A percentile compares a stretch with the other conserved stretches of the same genome.
Evolutionary conservation across 176 grass and related monocot genomes (phyloP).

Genomic region (Bromus sterilis): DNA sequence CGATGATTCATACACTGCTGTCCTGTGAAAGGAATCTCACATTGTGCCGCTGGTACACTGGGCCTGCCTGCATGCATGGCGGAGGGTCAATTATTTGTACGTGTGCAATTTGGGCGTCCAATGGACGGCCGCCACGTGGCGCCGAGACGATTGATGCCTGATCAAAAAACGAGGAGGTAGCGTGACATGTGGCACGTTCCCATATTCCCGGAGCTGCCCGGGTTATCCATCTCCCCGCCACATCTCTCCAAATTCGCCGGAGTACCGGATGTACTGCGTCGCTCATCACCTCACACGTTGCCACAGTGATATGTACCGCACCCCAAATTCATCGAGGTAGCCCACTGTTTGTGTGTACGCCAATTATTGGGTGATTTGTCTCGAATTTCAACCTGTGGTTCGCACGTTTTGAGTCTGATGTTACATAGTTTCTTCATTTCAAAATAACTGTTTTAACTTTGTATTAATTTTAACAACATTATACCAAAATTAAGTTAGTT

Average conservation of each 20-base stretch:
- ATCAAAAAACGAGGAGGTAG: background rate
- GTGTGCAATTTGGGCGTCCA: background rate
- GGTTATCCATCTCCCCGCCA: background rate
- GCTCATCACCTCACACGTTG: background rate
- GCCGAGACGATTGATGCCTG: background rate
- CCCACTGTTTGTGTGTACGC: background rate
- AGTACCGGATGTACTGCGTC: background rate
- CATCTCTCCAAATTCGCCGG: background rate
- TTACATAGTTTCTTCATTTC: too few relatives aligned
- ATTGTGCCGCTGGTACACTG: conserved; percentile 5
- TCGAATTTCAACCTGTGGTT: background rate
- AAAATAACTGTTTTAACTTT: too few relatives aligned
- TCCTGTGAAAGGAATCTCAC: conserved; percentile 18
- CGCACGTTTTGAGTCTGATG: background rate
- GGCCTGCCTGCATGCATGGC: background rate
- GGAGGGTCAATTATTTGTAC: conserved; percentile 19
- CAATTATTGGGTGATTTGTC: background rate
- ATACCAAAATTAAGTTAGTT: too few relatives aligned
- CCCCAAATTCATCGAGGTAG: background rate
- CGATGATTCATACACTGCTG: too few relatives aligned
- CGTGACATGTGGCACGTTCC: background rate
- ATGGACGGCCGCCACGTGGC: background rate
- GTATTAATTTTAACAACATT: background rate
- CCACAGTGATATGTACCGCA: background rate
- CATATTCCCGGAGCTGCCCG: conserved; percentile 15